Evolutionary conservation across 768 basidiomycete species (phyloP).

Genomic region (Galerina sulciceps): DNA sequence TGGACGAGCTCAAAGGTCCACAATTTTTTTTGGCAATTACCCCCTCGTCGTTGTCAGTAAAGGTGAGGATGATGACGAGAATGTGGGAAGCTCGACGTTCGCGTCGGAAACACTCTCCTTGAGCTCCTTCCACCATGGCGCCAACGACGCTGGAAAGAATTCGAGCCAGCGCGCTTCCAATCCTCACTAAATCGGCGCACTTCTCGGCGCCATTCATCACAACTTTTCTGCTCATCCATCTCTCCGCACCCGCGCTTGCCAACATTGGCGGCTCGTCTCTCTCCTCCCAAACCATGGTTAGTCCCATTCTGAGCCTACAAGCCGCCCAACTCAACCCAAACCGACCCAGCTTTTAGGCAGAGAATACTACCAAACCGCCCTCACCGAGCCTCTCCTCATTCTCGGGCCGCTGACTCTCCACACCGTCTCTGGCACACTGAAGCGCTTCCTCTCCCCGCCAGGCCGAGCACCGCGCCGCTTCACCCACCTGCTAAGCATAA

Average conservation of each 20-base stretch:
- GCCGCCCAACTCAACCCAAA: not conserved
- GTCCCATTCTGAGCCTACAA: conserved; percentile 20
- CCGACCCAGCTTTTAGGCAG: conserved; percentile 69
- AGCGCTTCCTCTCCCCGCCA: conserved; percentile 54
- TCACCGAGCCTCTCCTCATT: conserved; percentile 72
- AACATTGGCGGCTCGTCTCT: conserved; percentile 69
- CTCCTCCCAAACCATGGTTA: conserved; percentile 78
- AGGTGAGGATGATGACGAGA: too few relatives aligned
- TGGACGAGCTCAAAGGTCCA: too few relatives aligned
- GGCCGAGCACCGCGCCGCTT: conserved; percentile 34
- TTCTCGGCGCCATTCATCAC: conserved; percentile 76
- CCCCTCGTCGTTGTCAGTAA: too few relatives aligned
- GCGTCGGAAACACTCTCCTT: not conserved
- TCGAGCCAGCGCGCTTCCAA: conserved; percentile 19
- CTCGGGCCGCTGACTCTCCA: conserved; percentile 72
- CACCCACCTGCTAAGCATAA: conserved; percentile 53
- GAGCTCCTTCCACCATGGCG: not conserved
- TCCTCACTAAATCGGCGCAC: conserved; percentile 65
- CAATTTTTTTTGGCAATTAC: too few relatives aligned
- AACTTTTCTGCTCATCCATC: conserved; percentile 79
- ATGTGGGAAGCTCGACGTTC: too few relatives aligned
- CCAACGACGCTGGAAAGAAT: conserved; percentile 9
- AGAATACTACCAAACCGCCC: conserved; percentile 81
- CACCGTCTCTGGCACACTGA: conserved; percentile 56
- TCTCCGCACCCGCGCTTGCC: conserved; percentile 75